Percentiles rank a stretch among this genome's conserved stretches.
phyloP scores from a whole-genome alignment of 2,329 filamentous ascomycete genomes.

The Arthrobotrys megalospora region DNA sequence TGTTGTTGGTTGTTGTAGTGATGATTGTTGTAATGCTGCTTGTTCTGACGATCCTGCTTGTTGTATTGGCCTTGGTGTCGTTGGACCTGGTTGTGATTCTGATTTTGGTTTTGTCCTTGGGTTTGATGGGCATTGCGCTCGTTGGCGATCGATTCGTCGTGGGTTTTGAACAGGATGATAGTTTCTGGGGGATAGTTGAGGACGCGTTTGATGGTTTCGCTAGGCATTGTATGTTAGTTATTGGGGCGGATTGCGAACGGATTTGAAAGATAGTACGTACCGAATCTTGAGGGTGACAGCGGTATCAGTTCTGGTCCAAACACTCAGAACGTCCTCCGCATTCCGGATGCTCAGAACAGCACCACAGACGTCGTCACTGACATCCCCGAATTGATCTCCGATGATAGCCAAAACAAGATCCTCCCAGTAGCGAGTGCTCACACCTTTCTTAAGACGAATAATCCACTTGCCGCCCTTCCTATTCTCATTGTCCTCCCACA shows the following conservation, averaged over 20 bases:
- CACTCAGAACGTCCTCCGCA: conserved; percentile 95
- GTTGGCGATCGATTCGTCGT: conserved; percentile 85
- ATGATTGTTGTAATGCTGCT: conserved; percentile 54
- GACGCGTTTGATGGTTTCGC: conserved; percentile 93
- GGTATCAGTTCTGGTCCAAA: conserved; percentile 96
- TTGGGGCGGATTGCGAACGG: neutral
- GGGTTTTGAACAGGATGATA: conserved; percentile 93
- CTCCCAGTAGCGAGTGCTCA: conserved; percentile 97
- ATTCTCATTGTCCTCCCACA: conserved; percentile 99
- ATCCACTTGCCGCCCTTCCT: conserved; percentile 98
- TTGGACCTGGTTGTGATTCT: conserved; percentile 32
- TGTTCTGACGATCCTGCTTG: conserved; percentile 60
- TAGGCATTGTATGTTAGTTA: conserved; percentile 67
- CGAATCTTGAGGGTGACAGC: conserved; percentile 96
- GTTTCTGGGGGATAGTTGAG: conserved; percentile 90
- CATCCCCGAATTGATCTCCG: conserved; percentile 93
- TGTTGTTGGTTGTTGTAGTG: conserved; percentile 32
- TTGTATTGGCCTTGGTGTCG: conserved; percentile 51
- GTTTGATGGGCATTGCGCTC: conserved; percentile 51
- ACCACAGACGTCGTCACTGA: conserved; percentile 93
- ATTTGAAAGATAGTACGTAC: conserved; percentile 71
- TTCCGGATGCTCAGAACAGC: conserved; percentile 94
- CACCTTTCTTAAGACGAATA: conserved; percentile 94
- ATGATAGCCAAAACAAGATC: conserved; percentile 90
- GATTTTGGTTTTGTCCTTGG: conserved; percentile 47